Conservation (phyloP, 106 monocot species). For the Vanilla planifolia region DNA sequence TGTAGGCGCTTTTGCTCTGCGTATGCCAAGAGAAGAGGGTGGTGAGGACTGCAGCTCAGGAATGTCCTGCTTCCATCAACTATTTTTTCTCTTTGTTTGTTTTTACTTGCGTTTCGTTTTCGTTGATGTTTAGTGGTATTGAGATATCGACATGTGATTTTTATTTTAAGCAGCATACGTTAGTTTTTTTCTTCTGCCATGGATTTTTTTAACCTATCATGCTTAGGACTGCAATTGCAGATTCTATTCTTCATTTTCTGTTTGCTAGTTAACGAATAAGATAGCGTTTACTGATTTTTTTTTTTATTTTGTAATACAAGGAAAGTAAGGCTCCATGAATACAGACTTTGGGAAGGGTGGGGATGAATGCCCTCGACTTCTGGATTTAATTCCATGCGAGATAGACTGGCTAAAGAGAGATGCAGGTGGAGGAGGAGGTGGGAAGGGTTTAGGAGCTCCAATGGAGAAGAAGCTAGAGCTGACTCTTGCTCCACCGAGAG, state of each 20-base stretch:
- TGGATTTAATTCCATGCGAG: constrained; percentile 8
- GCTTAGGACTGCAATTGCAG: background rate
- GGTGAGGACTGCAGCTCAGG: background rate
- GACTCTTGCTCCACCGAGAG: constrained; percentile 59
- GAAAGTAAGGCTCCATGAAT: constrained; percentile 15
- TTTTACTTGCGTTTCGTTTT: background rate
- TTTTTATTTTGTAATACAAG: background rate
- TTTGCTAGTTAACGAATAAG: background rate
- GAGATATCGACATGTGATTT: no score
- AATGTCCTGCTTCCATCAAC: no score
- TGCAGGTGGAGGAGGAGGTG: constrained; percentile 9
- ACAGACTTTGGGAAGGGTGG: constrained; percentile 1
- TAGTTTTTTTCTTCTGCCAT: background rate
- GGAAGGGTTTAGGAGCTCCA: constrained; percentile 15
- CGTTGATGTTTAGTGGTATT: background rate
- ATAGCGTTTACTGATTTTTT: background rate
- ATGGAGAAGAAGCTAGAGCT: constrained; percentile 70
- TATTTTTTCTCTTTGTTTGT: background rate
- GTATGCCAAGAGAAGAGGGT: background rate
- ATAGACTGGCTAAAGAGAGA: constrained; percentile 19
- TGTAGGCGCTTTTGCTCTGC: background rate
- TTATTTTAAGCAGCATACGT: background rate
- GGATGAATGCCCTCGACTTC: constrained; percentile 13
- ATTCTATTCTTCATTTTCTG: no score
- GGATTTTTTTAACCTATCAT: no score